phyloP scores from a whole-genome alignment of 805 yeast genomes.

The Sugiyamaella boreocaroliniensis region DNA sequence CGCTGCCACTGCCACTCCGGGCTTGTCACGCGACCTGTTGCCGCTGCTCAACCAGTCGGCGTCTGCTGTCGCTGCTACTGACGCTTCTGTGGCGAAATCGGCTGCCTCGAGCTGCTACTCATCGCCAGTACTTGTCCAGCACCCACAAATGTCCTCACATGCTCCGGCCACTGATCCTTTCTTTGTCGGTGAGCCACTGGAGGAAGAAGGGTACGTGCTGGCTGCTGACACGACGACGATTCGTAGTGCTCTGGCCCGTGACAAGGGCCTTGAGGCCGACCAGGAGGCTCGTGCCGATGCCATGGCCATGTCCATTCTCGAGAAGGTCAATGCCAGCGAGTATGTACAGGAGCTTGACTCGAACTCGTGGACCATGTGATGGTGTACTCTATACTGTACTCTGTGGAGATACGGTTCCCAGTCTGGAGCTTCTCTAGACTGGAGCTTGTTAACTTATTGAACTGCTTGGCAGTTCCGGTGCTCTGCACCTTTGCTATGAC shows the following conservation, averaged over 20 bases:
- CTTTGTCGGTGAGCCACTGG: constrained; percentile 3
- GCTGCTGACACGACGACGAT: background rate
- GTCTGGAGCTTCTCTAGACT: background rate
- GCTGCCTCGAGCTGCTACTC: constrained; percentile 14
- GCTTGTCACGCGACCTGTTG: constrained; percentile 9
- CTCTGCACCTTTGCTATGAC: background rate
- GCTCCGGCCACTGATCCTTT: constrained; percentile 3
- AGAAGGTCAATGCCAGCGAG: constrained; percentile 25
- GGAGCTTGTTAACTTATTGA: background rate
- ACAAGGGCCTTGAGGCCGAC: constrained; percentile 12
- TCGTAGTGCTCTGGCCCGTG: background rate
- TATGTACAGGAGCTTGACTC: constrained; percentile 21
- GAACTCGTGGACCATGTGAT: constrained; percentile 15
- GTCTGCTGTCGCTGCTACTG: background rate
- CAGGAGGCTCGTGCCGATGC: constrained; percentile 27
- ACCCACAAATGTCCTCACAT: background rate
- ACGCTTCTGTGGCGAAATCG: constrained; percentile 1
- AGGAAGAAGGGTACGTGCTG: constrained; percentile 3
- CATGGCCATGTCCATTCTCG: constrained; percentile 31
- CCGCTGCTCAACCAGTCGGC: constrained; percentile 8
- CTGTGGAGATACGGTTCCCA: background rate
- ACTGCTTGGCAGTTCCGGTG: background rate
- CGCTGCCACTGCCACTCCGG: background rate
- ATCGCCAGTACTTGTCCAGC: constrained; percentile 6
- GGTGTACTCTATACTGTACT: background rate